Base-by-base conservation (phyloP, 164 flowering plant genomes). In the Chloranthus sessilifolius region DNA sequence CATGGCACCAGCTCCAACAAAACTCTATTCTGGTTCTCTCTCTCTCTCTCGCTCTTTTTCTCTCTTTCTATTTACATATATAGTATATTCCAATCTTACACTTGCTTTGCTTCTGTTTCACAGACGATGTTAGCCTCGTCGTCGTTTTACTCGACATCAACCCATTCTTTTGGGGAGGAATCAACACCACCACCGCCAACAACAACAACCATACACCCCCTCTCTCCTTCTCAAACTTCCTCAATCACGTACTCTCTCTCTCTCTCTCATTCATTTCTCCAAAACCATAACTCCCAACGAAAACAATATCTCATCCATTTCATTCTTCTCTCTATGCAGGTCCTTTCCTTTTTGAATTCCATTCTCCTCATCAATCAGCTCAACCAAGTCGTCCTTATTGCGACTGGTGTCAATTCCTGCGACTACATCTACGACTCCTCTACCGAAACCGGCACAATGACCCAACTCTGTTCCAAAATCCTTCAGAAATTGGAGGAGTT, bases 111-210 rank as follows among this genome's bases (percentile, higher is more conserved):
- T 49, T 36, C 17, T 35, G 23, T 52, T 43, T 62, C 40, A 58
- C 87, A 82, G 99, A 92, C 52, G 99, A 92, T 50, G 99, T 92
- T 7, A 92, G 97, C 57, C 78, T 88, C 14, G 39, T 88, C 11
- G 65, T 92, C 66, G 85, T 92, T 19, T 46, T 84, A 35, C 64
- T 92, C 30, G 99, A 92, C 66, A 74, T 89, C 21, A 88, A 86
- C 30, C 99, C 97, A 1, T 83, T 75, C 63, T 86, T 84, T 59
- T 92, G 97, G 99, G 66, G 72, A 47, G 43, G 77, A 14, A 26
- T 44, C 7, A 26, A 41, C 24, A 49, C 61, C 37, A 41, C 59
- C 35, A 27, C 52, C 20, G 21, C n/a, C n/a, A 37, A 12, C 41
- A 37, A 37, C 41, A 0, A 15, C 5, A n/a, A n/a, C n/a, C n/a